A percentile compares a stretch with the other conserved stretches of the same genome.
phyloP scores from a whole-genome alignment of 257 asterid species.

The Scutellaria barbata region DNA sequence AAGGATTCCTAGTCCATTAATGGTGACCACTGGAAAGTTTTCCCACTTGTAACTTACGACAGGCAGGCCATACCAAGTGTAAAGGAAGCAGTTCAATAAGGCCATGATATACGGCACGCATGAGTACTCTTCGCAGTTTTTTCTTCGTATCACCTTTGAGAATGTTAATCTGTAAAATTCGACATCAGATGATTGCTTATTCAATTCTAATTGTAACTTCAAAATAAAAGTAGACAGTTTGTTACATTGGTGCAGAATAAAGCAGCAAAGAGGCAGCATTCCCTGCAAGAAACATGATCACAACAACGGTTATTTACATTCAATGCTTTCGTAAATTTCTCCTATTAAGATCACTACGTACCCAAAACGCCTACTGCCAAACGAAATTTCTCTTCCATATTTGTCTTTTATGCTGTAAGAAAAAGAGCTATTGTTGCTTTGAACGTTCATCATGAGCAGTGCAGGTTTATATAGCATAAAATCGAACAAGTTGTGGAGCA shows the following conservation, averaged over 20 bases:
- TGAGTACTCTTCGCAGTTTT: constrained; percentile 61
- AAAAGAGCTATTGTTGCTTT: constrained; percentile 32
- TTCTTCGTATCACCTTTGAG: constrained; percentile 55
- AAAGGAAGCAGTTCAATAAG: constrained; percentile 61
- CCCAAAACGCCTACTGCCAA: constrained; percentile 77
- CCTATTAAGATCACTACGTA: constrained; percentile 26
- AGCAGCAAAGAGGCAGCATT: constrained; percentile 74
- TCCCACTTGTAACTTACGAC: constrained; percentile 76
- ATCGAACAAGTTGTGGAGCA: constrained; percentile 41
- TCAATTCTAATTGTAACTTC: background rate
- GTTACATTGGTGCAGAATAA: constrained; percentile 74
- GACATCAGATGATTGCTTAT: constrained; percentile 10
- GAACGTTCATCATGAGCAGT: constrained; percentile 6
- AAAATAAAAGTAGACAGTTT: no score
- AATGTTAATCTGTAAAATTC: constrained; percentile 61
- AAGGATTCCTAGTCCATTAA: constrained; percentile 71
- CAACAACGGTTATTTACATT: constrained; percentile 7
- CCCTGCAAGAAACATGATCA: constrained; percentile 50
- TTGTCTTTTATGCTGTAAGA: constrained; percentile 12
- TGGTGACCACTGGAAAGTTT: constrained; percentile 66
- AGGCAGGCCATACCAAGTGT: constrained; percentile 89
- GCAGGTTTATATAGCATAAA: constrained; percentile 41
- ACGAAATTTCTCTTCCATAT: constrained; percentile 68
- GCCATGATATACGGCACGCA: constrained; percentile 75
- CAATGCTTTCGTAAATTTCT: background rate